Percentiles rank a stretch among this genome's conserved stretches.
phyloP scores from a whole-genome alignment of 176 grass and related monocot genomes.

The Aegilops speltoides region DNA sequence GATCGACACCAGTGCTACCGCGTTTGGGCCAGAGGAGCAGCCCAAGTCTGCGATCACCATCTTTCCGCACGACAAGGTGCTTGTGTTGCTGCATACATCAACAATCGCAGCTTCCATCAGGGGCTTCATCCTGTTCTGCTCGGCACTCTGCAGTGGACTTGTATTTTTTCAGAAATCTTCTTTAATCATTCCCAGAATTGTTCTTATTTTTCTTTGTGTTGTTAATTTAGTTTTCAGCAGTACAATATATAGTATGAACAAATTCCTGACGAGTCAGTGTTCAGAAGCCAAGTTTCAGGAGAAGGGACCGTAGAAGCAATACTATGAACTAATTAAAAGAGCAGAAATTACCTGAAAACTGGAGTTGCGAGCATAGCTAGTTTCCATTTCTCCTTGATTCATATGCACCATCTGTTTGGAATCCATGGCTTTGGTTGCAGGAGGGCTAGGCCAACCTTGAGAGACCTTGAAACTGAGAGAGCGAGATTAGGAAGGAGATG shows the following conservation, averaged over 20 bases:
- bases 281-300: neutral
- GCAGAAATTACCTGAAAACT: neutral
- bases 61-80: neutral
- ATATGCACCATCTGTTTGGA: neutral
- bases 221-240: too few species aligned
- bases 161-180: too few species aligned
- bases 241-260: neutral
- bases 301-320: neutral
- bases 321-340: neutral
- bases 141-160: too few species aligned
- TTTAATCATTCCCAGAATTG: neutral
- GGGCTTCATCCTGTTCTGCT: neutral
- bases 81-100: neutral
- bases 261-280: neutral
- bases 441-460: neutral
- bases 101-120: neutral
- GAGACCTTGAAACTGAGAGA: neutral
- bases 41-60: neutral
- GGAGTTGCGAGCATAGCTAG: constrained; percentile 25
- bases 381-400: constrained; percentile 10
- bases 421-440: neutral
- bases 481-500: neutral
- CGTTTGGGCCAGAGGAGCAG: too few species aligned
- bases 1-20: neutral
- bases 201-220: too few species aligned